Conservation (phyloP, 148 eudicot genomes). For the Suaeda aralocaspica region DNA sequence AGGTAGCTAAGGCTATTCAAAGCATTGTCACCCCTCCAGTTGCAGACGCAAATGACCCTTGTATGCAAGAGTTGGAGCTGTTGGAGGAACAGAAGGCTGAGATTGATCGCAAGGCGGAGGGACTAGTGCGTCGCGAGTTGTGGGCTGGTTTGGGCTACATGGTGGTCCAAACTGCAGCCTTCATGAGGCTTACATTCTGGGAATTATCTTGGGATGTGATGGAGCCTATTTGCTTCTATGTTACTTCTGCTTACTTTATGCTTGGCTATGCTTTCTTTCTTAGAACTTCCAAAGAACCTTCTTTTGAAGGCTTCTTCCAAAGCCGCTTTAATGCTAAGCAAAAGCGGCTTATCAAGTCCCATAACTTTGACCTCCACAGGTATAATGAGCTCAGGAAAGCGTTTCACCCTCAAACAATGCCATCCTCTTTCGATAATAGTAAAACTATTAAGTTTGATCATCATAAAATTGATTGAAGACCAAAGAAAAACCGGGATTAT, state of each 20-base stretch:
- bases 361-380: slow-evolving; percentile 47
- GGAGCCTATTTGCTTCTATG: slow-evolving; percentile 96
- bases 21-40: slow-evolving; percentile 38
- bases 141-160: slow-evolving; percentile 80
- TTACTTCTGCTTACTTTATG: slow-evolving; percentile 78
- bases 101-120: slow-evolving; percentile 66
- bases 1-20: slow-evolving; percentile 70
- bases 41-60: slow-evolving; percentile 34
- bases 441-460: slow-evolving; percentile 24
- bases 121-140: slow-evolving; percentile 62
- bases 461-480: slow-evolving; percentile 15
- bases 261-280: slow-evolving; percentile 78
- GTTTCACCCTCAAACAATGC: slow-evolving; percentile 30
- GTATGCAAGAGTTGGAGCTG: slow-evolving; percentile 45
- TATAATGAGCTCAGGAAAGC: slow-evolving; percentile 54
- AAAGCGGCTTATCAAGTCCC: slow-evolving; percentile 41
- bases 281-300: slow-evolving; percentile 76
- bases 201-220: slow-evolving; percentile 98
- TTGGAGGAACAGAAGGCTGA: slow-evolving; percentile 57
- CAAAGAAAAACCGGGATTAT: not conserved
- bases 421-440: slow-evolving; percentile 20
- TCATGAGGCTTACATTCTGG: slow-evolving; percentile 96
- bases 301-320: slow-evolving; percentile 78
- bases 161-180: slow-evolving; percentile 66
- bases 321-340: slow-evolving; percentile 76